phyloP scores from a whole-genome alignment of 1,284 basidiomycete genomes.

The Ceratobasidium sp. region DNA sequence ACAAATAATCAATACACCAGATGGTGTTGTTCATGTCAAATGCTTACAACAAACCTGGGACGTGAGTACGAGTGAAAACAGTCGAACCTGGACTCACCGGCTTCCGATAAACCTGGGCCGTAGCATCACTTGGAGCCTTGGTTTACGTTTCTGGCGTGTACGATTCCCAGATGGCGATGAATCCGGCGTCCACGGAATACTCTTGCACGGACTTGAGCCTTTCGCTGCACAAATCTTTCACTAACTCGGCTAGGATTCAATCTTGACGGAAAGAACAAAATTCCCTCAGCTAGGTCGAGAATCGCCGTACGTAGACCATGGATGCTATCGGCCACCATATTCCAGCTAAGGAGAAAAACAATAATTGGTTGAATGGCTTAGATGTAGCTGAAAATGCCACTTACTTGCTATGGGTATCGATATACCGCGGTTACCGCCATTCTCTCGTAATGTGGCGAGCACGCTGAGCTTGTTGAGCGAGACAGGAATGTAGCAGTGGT shows the following conservation, averaged over 20 bases:
- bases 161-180: conserved; percentile 31
- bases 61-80: no score
- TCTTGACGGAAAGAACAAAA: conserved; percentile 9
- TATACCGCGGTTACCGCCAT: no score
- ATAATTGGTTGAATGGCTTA: conserved; percentile 6
- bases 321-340: neutral
- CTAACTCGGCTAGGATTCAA: conserved; percentile 1
- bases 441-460: no score
- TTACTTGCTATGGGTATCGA: no score
- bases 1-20: neutral
- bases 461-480: no score
- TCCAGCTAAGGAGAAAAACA: neutral
- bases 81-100: neutral
- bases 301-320: neutral
- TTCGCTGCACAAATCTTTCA: neutral
- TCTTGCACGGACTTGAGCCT: conserved; percentile 6
- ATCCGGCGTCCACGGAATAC: neutral
- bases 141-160: neutral
- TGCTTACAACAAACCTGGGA: neutral
- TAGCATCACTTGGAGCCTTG: conserved; percentile 34
- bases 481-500: no score
- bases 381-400: no score
- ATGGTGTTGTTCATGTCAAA: neutral
- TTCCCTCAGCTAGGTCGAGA: conserved; percentile 9
- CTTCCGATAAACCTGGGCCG: conserved; percentile 20